phyloP scores from a whole-genome alignment of 2,329 filamentous ascomycete genomes.

The Coniochaeta prunicola region DNA sequence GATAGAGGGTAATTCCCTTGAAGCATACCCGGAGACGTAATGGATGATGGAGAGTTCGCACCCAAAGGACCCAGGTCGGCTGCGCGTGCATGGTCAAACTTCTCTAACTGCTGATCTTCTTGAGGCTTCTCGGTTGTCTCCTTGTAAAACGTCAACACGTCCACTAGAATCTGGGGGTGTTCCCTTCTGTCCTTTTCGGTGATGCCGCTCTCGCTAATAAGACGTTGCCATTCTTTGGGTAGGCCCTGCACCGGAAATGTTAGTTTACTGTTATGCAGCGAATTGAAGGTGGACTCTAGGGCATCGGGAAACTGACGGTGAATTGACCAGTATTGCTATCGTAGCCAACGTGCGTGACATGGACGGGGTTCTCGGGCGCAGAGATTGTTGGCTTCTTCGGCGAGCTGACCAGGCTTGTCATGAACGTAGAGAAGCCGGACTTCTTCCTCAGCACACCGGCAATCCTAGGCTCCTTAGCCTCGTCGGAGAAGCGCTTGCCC shows the following conservation, averaged over 20 bases:
- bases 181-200: conserved; percentile 93
- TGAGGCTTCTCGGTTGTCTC: conserved; percentile 75
- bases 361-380: conserved; percentile 94
- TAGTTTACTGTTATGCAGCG: conserved; percentile 3
- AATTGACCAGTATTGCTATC: conserved; percentile 95
- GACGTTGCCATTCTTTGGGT: conserved; percentile 94
- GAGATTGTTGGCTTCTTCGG: conserved; percentile 91
- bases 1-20: conserved; percentile 50
- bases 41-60: conserved; percentile 32
- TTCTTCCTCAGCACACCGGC: conserved; percentile 66
- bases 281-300: conserved; percentile 9
- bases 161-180: conserved; percentile 90
- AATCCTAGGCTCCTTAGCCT: conserved; percentile 54
- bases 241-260: conserved; percentile 56
- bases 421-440: conserved; percentile 79
- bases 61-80: conserved; percentile 38
- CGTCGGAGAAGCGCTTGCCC: conserved; percentile 73
- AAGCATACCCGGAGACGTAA: conserved; percentile 47
- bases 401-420: conserved; percentile 76
- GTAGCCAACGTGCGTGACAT: conserved; percentile 96
- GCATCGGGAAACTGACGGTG: conserved; percentile 56
- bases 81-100: conserved; percentile 82
- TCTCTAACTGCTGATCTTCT: conserved; percentile 88
- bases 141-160: conserved; percentile 96
- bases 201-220: conserved; percentile 93